Conservation (phyloP, 768 basidiomycete genomes). For the Boletellus ananas region DNA sequence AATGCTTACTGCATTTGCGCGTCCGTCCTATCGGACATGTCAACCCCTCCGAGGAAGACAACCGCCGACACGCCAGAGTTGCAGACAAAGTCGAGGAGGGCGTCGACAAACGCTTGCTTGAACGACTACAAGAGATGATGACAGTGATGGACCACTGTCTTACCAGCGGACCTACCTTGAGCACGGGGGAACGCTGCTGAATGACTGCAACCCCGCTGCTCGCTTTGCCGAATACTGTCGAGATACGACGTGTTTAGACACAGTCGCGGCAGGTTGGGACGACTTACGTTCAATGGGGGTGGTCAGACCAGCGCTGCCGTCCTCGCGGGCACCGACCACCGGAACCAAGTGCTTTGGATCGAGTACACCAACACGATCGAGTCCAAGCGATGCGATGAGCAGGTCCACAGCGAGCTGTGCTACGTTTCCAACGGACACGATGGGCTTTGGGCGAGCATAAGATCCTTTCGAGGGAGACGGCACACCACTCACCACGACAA, state of each 20-base stretch:
- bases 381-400: conserved; percentile 60
- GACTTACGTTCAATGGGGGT: conserved; percentile 72
- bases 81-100: conserved; percentile 55
- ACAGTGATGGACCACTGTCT: neutral
- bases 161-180: conserved; percentile 51
- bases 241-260: neutral
- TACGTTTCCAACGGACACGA: conserved; percentile 79
- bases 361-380: conserved; percentile 59
- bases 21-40: conserved; percentile 69
- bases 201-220: conserved; percentile 53
- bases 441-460: conserved; percentile 41
- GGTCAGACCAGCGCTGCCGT: conserved; percentile 56
- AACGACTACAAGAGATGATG: conserved; percentile 41
- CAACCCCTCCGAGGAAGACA: conserved; percentile 72
- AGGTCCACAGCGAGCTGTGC: conserved; percentile 77
- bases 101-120: conserved; percentile 63
- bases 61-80: conserved; percentile 46
- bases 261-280: neutral
- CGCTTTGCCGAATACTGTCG: conserved; percentile 59
- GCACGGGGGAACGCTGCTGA: conserved; percentile 75
- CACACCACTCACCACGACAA: conserved; percentile 26
- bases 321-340: conserved; percentile 69
- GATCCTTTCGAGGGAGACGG: neutral
- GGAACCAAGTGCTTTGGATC: conserved; percentile 64
- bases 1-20: conserved; percentile 68